Evolutionary conservation across 1,139 yeast species (phyloP).

Genomic region (Diutina scorzettiae): DNA sequence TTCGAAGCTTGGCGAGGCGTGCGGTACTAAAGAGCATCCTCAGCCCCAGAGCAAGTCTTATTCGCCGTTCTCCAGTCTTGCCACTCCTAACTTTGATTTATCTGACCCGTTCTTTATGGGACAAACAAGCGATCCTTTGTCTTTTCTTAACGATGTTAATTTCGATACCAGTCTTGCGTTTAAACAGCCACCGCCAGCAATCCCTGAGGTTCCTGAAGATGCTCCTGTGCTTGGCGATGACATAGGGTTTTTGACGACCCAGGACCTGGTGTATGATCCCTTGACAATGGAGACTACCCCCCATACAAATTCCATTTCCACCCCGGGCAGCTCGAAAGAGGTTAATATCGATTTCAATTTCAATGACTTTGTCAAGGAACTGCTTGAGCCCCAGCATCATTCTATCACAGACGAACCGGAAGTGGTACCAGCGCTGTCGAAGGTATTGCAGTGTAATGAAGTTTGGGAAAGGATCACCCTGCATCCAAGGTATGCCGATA

Average conservation of each 20-base stretch:
- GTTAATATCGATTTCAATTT: constrained; percentile 22
- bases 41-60: constrained; percentile 35
- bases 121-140: constrained; percentile 24
- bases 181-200: constrained; percentile 9
- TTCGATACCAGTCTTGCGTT: constrained; percentile 43
- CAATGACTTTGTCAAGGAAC: constrained; percentile 25
- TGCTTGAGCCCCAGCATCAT: constrained; percentile 9
- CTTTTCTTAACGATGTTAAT: constrained; percentile 33
- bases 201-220: neutral
- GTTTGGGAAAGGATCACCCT: constrained; percentile 94
- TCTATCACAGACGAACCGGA: constrained; percentile 8
- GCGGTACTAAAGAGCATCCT: constrained; percentile 70
- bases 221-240: constrained; percentile 15
- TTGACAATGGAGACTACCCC: constrained; percentile 12
- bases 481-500: constrained; percentile 86
- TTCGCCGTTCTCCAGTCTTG: neutral
- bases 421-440: constrained; percentile 6
- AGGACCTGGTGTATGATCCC: constrained; percentile 63
- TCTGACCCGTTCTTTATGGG: constrained; percentile 20
- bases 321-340: constrained; percentile 1
- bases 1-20: constrained; percentile 60
- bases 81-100: neutral
- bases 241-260: constrained; percentile 36
- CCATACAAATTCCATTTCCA: neutral
- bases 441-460: constrained; percentile 60